phyloP scores from a whole-genome alignment of 2,329 filamentous ascomycete genomes.

The Colletotrichum abscissum region DNA sequence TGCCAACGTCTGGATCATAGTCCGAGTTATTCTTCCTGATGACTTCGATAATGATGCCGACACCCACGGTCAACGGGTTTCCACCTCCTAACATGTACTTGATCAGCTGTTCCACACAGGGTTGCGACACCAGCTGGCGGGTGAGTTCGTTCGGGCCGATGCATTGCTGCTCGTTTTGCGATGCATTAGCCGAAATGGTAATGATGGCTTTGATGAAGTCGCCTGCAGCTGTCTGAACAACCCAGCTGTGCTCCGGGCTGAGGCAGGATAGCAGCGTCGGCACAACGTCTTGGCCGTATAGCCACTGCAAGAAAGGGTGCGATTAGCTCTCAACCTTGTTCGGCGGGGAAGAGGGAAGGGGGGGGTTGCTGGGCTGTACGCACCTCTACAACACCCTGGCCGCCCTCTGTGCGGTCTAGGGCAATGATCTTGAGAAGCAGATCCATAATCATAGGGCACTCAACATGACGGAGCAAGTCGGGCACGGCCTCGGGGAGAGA shows the following conservation, averaged over 20 bases:
- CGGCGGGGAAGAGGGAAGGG: background rate
- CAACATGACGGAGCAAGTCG: slow-evolving; percentile 90
- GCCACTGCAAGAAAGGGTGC: slow-evolving; percentile 73
- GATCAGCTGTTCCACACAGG: slow-evolving; percentile 87
- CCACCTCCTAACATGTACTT: slow-evolving; percentile 92
- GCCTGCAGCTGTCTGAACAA: slow-evolving; percentile 94
- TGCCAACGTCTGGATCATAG: slow-evolving; percentile 92
- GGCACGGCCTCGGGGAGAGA: slow-evolving; percentile 83
- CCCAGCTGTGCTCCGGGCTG: slow-evolving; percentile 84
- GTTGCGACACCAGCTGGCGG: slow-evolving; percentile 88
- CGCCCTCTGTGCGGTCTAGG: slow-evolving; percentile 90
- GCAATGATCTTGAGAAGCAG: slow-evolving; percentile 96
- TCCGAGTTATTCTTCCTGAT: slow-evolving; percentile 99
- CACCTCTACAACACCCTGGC: slow-evolving; percentile 93
- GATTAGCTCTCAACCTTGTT: slow-evolving; percentile 13
- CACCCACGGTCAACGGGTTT: slow-evolving; percentile 93
- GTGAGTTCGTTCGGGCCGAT: slow-evolving; percentile 98
- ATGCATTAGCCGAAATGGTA: slow-evolving; percentile 97
- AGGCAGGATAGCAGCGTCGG: slow-evolving; percentile 89
- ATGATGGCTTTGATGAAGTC: slow-evolving; percentile 99
- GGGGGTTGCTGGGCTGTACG: slow-evolving; percentile 44
- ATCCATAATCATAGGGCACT: slow-evolving; percentile 99
- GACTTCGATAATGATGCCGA: slow-evolving; percentile 97
- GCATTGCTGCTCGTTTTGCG: slow-evolving; percentile 97
- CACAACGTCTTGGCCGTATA: slow-evolving; percentile 89